Evolutionary conservation across 345 rosid species (phyloP).

Genomic region (Populus euphratica): DNA sequence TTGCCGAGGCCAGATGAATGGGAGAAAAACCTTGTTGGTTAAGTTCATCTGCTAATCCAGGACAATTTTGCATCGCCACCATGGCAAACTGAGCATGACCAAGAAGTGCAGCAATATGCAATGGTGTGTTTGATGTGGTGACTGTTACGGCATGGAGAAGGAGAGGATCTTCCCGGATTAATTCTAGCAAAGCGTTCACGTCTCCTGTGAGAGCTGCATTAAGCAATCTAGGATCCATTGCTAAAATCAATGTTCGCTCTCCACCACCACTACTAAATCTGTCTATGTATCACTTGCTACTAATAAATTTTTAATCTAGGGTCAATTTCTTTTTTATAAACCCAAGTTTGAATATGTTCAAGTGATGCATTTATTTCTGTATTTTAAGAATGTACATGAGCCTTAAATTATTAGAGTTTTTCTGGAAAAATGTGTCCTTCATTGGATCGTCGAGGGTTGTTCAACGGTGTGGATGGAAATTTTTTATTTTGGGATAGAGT

Average conservation of each 20-base stretch:
- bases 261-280: not conserved
- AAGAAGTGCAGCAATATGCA: slow-evolving; percentile 6
- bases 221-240: not conserved
- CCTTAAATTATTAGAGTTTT: no score
- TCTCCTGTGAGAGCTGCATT: not conserved
- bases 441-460: no score
- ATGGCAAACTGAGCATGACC: not conserved
- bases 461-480: no score
- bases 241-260: not conserved
- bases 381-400: no score
- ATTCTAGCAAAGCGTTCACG: not conserved
- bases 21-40: not conserved
- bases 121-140: not conserved
- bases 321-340: no score
- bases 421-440: no score
- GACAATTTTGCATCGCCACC: not conserved
- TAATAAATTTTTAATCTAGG: no score
- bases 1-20: slow-evolving; percentile 4
- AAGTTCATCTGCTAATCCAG: not conserved
- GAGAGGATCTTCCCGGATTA: not conserved
- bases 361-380: no score
- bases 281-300: no score
- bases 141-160: not conserved
- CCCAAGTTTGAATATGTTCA: no score
- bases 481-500: no score